Evolutionary conservation across 2,329 filamentous ascomycete species (phyloP).

Genomic region (Beauveria sp.): DNA sequence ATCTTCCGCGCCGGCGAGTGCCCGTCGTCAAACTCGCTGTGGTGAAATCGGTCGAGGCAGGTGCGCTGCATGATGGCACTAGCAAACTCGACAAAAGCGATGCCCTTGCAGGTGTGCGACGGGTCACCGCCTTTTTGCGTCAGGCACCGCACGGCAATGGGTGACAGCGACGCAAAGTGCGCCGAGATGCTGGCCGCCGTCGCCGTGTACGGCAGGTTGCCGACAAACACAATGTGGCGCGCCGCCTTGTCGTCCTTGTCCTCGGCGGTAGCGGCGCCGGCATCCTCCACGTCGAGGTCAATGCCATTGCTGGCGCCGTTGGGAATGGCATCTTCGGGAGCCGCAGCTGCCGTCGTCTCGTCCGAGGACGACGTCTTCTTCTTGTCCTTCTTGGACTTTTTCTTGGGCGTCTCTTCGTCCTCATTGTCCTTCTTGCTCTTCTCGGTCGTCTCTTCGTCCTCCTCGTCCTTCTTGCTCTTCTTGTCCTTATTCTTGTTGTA

Average conservation of each 20-base stretch:
- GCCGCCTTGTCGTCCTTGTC: slow-evolving; percentile 19
- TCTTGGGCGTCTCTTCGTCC: slow-evolving; percentile 20
- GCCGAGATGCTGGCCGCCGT: slow-evolving; percentile 59
- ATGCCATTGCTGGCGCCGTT: slow-evolving; percentile 25
- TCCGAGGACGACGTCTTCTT: slow-evolving; percentile 13
- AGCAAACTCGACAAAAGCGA: slow-evolving; percentile 85
- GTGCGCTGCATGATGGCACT: slow-evolving; percentile 86
- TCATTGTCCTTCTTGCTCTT: slow-evolving; percentile 21
- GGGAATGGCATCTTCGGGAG: slow-evolving; percentile 14
- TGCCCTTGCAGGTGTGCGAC: slow-evolving; percentile 57
- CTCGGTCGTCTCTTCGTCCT: slow-evolving; percentile 20
- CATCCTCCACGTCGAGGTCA: slow-evolving; percentile 11
- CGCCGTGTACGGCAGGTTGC: slow-evolving; percentile 83
- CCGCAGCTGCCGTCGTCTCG: slow-evolving; percentile 11
- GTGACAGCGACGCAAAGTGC: slow-evolving; percentile 68
- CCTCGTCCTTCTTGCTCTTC: slow-evolving; percentile 22
- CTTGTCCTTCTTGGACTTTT: slow-evolving; percentile 18
- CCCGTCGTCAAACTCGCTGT: slow-evolving; percentile 63
- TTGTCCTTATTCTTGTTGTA: slow-evolving; percentile 21
- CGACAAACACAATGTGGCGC: slow-evolving; percentile 33
- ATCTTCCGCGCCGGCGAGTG: slow-evolving; percentile 59
- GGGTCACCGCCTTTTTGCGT: slow-evolving; percentile 57
- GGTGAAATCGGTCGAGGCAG: slow-evolving; percentile 84
- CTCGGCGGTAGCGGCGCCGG: slow-evolving; percentile 12
- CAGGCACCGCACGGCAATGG: slow-evolving; percentile 48